Base-by-base conservation (phyloP, 768 basidiomycete species). In the Termitomyces sp. region DNA sequence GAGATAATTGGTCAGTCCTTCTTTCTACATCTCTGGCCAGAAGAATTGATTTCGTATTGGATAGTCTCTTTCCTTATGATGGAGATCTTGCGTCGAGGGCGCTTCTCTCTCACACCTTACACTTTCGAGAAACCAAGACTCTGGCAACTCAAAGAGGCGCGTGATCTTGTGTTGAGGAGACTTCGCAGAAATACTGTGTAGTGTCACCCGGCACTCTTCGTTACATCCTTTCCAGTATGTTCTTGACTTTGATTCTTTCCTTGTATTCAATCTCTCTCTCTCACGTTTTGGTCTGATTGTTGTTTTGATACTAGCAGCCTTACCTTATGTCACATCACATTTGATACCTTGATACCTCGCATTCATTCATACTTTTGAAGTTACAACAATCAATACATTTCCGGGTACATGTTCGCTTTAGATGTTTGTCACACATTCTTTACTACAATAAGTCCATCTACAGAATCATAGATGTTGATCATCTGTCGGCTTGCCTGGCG, bases 21-120 rank as follows among this genome's bases (percentile, higher is more conserved):
- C 33, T 62, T 55, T 28, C 11, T 33, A 4, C 28, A n/a, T 24
- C 36, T 57, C 57, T 53, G 12, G 7, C 5, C 46, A 16, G 9
- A 33, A 56, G 70, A 44, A 76, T 61, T 22, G 4, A 56, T 20
- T 6, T 13, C 39, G 15, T 35, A 9, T 33, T 38, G 44, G 12
- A 39, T 60, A 85, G 85, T 87, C 8, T 84, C 84, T 15, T 86
- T 87, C 69, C 74, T 88, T 39, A 80, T 88, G 72, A 82, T 88
- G 78, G 86, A 88, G 68, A 82, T 86, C 36, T 69, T 88, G 16
- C 84, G 86, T 33, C 80, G 85, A 51, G 81, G 84, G 45, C 81
- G 84, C 38, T 88, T 87, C 67, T 72, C 67, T 59, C 78, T 83
- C 12, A 78, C 79, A 28, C 75, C 79, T 5, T 85, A 80, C 60